Base-by-base conservation (phyloP, 2,329 filamentous ascomycete genomes). In the Paecilomyces dactylethromorphus region DNA sequence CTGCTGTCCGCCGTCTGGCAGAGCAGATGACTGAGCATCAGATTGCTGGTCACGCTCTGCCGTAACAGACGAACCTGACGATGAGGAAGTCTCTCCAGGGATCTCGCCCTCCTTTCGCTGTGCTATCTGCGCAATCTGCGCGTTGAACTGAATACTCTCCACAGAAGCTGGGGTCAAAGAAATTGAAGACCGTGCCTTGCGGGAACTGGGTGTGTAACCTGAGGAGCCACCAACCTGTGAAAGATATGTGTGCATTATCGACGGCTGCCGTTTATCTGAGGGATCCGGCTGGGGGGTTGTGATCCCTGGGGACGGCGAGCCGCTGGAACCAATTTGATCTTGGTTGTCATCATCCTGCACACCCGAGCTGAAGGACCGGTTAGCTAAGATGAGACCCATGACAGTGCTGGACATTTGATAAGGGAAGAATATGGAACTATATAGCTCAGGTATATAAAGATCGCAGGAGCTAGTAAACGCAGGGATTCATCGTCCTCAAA, bases 221-320 rank as follows among this genome's bases (percentile, higher is more conserved):
- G 85, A 86, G 81, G 84, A 86, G 83, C 85, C 84, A 97, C 94
- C 88, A 96, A 99, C 94, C 93, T 99, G 94, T 81, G 89, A 89
- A 84, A 97, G 96, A 83, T 94, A 97, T 82, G 89, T 95, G 76
- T 87, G 85, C 84, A 94, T 89, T 81, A 97, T 96, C 74, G 92
- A 91, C 67, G 94, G 94, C 73, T 96, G 83, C 78, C 94, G 89
- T 80, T 96, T 97, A 81, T 99, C 94, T 71, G 90, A 88, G 64
- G 89, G 88, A 78, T 97, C 93, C 66, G 94, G 94, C 71, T 92
- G 90, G 66, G 94, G 94, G 63, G 94, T 99, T 66, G 91, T 90
- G 75, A 96, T 86, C 71, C 92, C 92, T 67, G 92, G 95, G 70
- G 92, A 89, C 69, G 92, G 94, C 57, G 90, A 92, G 68, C 91